Percentiles rank a stretch among this genome's conserved stretches.
phyloP scores from a whole-genome alignment of 2,329 filamentous ascomycete genomes.

The Ceratocystiopsis sp. region DNA sequence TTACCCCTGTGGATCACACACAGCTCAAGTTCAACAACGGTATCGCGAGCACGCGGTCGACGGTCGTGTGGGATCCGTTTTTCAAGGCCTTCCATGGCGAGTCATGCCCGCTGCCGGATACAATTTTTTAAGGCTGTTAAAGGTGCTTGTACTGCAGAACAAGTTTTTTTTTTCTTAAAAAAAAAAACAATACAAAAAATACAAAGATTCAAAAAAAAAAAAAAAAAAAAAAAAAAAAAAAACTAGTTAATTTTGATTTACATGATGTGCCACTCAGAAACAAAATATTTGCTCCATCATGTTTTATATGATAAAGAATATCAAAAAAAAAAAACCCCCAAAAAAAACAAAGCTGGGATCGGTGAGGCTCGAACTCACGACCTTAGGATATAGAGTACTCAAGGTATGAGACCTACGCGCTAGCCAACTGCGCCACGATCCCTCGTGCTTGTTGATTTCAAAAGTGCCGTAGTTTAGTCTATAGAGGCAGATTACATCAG shows the following conservation, averaged over 20 bases:
- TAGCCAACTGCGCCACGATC: conserved; percentile 4
- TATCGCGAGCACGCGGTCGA: conserved; percentile 3
- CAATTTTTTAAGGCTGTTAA: conserved; percentile 5
- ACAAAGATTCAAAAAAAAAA: conserved; percentile 3
- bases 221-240: neutral
- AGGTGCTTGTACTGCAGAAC: too few relatives aligned
- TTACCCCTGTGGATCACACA: conserved; percentile 4
- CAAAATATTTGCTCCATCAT: too few relatives aligned
- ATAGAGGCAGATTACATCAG: too few relatives aligned
- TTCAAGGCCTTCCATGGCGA: conserved; percentile 8
- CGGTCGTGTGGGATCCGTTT: conserved; percentile 6
- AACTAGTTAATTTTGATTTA: conserved; percentile 3
- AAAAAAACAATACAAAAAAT: neutral
- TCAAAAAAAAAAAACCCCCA: neutral
- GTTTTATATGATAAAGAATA: neutral
- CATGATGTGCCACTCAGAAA: too few relatives aligned
- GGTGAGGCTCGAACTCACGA: conserved; percentile 11
- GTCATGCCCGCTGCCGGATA: conserved; percentile 4
- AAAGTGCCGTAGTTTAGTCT: too few relatives aligned
- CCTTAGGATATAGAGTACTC: conserved; percentile 7
- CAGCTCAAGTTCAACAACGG: conserved; percentile 5
- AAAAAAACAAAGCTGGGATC: conserved; percentile 5
- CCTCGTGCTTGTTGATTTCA: neutral
- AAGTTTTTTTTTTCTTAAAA: neutral
- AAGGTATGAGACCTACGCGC: conserved; percentile 3